A percentile compares a stretch with the other conserved stretches of the same genome.
Evolutionary conservation across 371 early-diverging fungal genomes (phyloP).

Genomic region (Fennellomyces sp.): DNA sequence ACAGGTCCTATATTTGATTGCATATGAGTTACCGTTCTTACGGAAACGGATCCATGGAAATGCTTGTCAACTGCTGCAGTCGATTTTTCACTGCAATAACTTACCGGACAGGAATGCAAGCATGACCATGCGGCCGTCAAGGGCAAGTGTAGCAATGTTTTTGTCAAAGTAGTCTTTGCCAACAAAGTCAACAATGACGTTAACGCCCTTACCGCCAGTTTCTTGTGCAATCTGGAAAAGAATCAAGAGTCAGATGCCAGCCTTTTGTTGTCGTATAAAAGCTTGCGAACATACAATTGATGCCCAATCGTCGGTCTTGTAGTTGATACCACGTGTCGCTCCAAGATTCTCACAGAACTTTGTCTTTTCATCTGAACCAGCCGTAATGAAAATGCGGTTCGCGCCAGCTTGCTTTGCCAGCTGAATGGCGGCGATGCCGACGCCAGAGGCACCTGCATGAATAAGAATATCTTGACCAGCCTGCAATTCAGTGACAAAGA

Average conservation of each 20-base stretch:
- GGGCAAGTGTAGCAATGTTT: conserved; percentile 65
- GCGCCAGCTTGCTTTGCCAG: conserved; percentile 69
- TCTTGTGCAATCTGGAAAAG: conserved; percentile 42
- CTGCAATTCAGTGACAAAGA: conserved; percentile 58
- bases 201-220: conserved; percentile 69
- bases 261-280: not conserved
- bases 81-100: not conserved
- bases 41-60: too few species aligned
- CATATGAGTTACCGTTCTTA: too few species aligned
- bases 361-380: conserved; percentile 68
- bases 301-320: conserved; percentile 66
- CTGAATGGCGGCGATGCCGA: conserved; percentile 80
- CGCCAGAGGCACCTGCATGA: conserved; percentile 83
- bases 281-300: conserved; percentile 48
- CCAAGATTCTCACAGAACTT: conserved; percentile 69
- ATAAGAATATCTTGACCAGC: conserved; percentile 71
- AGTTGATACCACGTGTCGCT: conserved; percentile 77
- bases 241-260: not conserved
- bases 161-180: conserved; percentile 69
- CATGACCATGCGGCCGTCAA: conserved; percentile 77
- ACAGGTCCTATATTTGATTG: conserved; percentile 36
- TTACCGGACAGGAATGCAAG: conserved; percentile 67
- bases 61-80: not conserved
- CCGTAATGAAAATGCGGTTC: conserved; percentile 71
- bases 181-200: conserved; percentile 73